These are phyloP conservation scores for Urtica urens DNA, from an alignment of 306 rosid species.

Conservation along the genomic window DNA sequence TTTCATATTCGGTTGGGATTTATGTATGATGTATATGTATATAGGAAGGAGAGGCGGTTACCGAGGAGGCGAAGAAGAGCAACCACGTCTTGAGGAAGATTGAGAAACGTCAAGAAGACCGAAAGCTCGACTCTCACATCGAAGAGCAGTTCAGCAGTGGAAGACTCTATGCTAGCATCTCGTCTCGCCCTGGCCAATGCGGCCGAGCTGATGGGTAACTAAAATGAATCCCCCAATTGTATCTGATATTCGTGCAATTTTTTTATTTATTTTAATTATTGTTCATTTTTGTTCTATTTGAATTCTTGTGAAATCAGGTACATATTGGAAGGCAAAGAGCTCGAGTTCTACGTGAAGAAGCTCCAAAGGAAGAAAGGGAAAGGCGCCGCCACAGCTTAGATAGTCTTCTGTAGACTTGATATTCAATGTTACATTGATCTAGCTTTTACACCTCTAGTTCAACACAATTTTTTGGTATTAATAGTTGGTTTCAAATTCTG, in stretches of 20 bases:
- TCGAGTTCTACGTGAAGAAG: constrained; percentile 66
- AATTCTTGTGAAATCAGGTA: constrained; percentile 30
- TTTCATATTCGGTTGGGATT: background rate
- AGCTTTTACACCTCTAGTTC: background rate
- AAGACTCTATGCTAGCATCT: constrained; percentile 29
- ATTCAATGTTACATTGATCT: background rate
- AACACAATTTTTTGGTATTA: background rate
- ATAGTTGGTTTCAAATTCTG: background rate
- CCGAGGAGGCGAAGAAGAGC: constrained; percentile 31
- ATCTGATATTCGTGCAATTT: background rate
- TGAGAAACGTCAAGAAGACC: constrained; percentile 32
- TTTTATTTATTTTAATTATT: background rate
- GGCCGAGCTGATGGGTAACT: constrained; percentile 38
- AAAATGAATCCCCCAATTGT: too few relatives aligned
- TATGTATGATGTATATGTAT: too few relatives aligned
- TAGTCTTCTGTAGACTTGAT: background rate
- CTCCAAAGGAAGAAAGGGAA: constrained; percentile 62
- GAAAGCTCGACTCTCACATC: constrained; percentile 22
- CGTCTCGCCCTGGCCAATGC: constrained; percentile 39
- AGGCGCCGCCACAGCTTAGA: constrained; percentile 37
- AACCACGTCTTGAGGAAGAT: constrained; percentile 27
- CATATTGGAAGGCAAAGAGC: constrained; percentile 64
- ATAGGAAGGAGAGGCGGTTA: constrained; percentile 29
- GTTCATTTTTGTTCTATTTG: background rate
- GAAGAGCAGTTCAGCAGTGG: constrained; percentile 38